Evolutionary conservation across 1,284 basidiomycete genomes (phyloP), one percentile per base, ranked within the genome.

Genomic region (Rhodotorula glutinis): DNA sequence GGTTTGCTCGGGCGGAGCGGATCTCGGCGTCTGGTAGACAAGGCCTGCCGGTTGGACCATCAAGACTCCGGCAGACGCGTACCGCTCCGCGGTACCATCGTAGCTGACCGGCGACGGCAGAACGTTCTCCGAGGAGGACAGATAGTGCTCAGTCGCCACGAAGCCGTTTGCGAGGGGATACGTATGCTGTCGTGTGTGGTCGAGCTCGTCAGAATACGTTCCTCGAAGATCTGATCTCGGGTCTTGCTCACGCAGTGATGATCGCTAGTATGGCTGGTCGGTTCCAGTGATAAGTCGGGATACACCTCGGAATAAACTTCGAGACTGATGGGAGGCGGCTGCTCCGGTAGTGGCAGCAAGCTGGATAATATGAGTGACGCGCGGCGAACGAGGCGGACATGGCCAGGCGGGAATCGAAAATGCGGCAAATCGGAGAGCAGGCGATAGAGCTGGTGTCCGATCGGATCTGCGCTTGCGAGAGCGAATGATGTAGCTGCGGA

Each of bases 341-440:
- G 33, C 8, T 49, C 58, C 29, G 58, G 53, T 8, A 13, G 17
- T 5, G 53, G 53, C 10, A 63, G 51, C 7, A 58, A 25, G 57
- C 46, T 52, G 29, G 53, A 51, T 27, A 63, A 19, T 49, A 63
- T 33, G 14, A 43, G 41, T 5, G 33, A 13, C 25, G 43, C 57
- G 25, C 62, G 62, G 9, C 44, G 27, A 10, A 54, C 44, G 51
- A 63, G 29, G 43, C 62, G 55, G 52, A 3, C 13, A n/a, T 51
- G 49, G 2, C 16, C 16, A 9, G 49, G 25, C 49, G 49, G 49
- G 25, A 51, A 51, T 13, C 11, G n/a, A 9, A 51, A 11, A 17
- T 16, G n/a, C 25, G 49, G 49, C n/a, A 51, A n/a, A 25, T 51
- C 49, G 14, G n/a, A n/a, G 25, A 51, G 49, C 16, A 51, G 25